phyloP scores from a whole-genome alignment of 2,329 filamentous ascomycete species.

The Bipolaris oryzae region DNA sequence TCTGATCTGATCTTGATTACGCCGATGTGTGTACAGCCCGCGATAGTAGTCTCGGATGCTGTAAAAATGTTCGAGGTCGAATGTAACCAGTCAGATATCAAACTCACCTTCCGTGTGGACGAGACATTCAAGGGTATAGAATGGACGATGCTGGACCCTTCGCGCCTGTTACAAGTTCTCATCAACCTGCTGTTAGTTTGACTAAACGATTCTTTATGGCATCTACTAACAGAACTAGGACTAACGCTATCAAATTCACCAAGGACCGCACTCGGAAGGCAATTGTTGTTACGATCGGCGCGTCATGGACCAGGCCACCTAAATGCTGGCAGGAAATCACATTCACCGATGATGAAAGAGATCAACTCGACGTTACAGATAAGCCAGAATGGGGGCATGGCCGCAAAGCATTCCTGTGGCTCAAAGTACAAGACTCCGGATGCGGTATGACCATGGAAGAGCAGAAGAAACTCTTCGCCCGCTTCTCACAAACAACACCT shows the following conservation, averaged over 20 bases:
- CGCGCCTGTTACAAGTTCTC: conserved; percentile 34
- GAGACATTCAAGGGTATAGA: conserved; percentile 48
- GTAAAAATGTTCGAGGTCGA: conserved; percentile 40
- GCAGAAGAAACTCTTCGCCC: conserved; percentile 41
- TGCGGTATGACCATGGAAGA: conserved; percentile 48
- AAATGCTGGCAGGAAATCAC: conserved; percentile 23
- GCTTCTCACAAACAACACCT: conserved; percentile 40
- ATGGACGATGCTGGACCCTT: conserved; percentile 40
- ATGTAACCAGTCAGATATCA: conserved; percentile 43
- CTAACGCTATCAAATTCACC: conserved; percentile 46
- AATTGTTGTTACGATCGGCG: conserved; percentile 49
- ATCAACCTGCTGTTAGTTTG: conserved; percentile 35
- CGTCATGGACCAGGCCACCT: conserved; percentile 26
- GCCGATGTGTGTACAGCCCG: conserved; percentile 30
- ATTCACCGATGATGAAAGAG: conserved; percentile 19
- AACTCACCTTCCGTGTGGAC: conserved; percentile 47
- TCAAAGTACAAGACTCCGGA: conserved; percentile 49
- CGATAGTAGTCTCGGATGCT: conserved; percentile 30
- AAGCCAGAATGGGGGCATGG: conserved; percentile 41
- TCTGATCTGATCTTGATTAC: conserved; percentile 37
- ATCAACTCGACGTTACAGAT: conserved; percentile 12
- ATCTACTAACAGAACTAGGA: conserved; percentile 33
- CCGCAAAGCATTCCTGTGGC: conserved; percentile 43
- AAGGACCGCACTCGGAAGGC: conserved; percentile 41
- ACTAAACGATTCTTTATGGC: no score